Conservation (phyloP, 768 basidiomycete genomes). For the Mycena amicta region DNA sequence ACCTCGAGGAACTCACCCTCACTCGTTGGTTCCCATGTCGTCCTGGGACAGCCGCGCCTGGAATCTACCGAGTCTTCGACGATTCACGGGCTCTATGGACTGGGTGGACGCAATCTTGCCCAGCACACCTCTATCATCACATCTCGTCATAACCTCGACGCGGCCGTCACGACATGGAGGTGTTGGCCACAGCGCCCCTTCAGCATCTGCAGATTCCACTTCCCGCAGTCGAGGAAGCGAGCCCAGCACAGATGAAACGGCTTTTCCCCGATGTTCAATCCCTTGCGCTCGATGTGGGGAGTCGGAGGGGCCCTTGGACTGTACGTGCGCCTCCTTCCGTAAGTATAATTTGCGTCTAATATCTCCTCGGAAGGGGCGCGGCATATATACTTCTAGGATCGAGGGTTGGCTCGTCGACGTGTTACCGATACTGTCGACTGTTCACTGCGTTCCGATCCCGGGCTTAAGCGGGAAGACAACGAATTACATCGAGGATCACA, state of each 20-base stretch:
- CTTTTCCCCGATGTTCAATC: slow-evolving; percentile 1
- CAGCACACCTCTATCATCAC: background rate
- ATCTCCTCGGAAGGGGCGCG: background rate
- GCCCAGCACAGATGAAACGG: background rate
- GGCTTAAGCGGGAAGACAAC: background rate
- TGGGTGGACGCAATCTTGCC: slow-evolving; percentile 11
- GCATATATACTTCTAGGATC: background rate
- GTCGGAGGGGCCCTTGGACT: background rate
- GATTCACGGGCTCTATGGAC: slow-evolving; percentile 11
- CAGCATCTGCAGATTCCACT: slow-evolving; percentile 5
- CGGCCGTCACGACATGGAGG: background rate
- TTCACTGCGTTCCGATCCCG: background rate
- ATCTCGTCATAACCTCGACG: slow-evolving; percentile 2
- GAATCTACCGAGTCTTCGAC: slow-evolving; percentile 4
- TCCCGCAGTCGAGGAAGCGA: background rate
- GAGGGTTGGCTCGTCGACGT: background rate
- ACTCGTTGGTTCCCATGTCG: slow-evolving; percentile 2
- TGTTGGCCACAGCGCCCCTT: slow-evolving; percentile 2
- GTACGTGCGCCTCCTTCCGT: background rate
- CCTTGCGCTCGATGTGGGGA: background rate
- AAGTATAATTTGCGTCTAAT: background rate
- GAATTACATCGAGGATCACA: background rate
- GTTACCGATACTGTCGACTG: background rate
- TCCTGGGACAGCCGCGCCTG: background rate
- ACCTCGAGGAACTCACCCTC: slow-evolving; percentile 13